These are phyloP conservation scores for Sisymbrium altissimum DNA, from an alignment of 345 rosid genomes.

Conservation along the genomic window DNA sequence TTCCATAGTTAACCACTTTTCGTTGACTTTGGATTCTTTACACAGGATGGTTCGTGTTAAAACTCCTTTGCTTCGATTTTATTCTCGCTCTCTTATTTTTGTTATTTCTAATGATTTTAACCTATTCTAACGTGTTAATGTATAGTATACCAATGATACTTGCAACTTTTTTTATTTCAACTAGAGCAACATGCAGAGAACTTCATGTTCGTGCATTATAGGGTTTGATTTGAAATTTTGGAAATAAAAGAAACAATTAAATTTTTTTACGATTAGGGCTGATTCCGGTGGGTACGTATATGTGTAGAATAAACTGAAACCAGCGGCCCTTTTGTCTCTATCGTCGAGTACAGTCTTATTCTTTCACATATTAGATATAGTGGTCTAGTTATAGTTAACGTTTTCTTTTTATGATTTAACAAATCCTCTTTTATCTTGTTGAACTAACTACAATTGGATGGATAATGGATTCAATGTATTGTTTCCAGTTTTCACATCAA, in stretches of 20 bases:
- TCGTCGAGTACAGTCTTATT: not conserved
- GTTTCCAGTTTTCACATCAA: not conserved
- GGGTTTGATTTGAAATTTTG: constrained; percentile 6
- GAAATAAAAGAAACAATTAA: not conserved
- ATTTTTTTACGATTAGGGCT: not conserved
- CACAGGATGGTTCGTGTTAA: not conserved
- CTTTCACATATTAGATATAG: not conserved
- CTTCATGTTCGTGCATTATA: constrained; percentile 13
- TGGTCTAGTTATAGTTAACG: not conserved
- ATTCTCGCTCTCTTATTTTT: not conserved
- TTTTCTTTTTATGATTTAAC: not conserved
- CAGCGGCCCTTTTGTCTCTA: constrained; percentile 29
- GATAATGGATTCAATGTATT: not conserved
- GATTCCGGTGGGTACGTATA: constrained; percentile 18
- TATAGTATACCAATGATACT: not conserved
- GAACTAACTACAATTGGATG: not conserved
- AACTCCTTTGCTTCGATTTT: not conserved
- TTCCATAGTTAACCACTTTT: not conserved
- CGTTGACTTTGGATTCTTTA: not conserved
- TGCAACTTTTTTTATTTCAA: constrained; percentile 5
- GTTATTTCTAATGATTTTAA: not conserved
- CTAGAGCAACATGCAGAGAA: not conserved
- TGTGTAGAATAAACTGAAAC: constrained; percentile 9
- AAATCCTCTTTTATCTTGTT: not conserved
- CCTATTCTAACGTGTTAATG: not conserved